phyloP scores from a whole-genome alignment of 1,139 yeast genomes.

The Casaregolazyma suthepensis region DNA sequence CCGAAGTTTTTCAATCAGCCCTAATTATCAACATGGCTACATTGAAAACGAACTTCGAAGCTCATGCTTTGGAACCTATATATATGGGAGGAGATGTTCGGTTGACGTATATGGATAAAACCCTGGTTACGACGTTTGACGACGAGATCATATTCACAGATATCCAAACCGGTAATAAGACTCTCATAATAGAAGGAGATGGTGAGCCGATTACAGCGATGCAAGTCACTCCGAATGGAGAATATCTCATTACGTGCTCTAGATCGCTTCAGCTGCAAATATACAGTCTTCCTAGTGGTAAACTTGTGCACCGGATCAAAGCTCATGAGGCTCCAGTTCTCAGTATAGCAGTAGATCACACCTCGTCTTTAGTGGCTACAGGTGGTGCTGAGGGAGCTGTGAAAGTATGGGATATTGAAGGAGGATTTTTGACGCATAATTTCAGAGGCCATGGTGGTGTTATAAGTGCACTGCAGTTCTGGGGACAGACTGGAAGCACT shows the following conservation, averaged over 20 bases:
- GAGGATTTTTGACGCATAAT: slow-evolving; percentile 83
- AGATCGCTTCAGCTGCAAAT: slow-evolving; percentile 79
- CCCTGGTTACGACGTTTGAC: slow-evolving; percentile 81
- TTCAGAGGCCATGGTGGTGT: slow-evolving; percentile 95
- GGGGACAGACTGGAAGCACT: slow-evolving; percentile 52
- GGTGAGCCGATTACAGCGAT: slow-evolving; percentile 77
- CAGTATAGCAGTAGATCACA: slow-evolving; percentile 67
- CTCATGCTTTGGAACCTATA: slow-evolving; percentile 58
- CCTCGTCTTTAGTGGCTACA: slow-evolving; percentile 81
- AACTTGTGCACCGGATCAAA: slow-evolving; percentile 35
- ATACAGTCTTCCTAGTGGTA: slow-evolving; percentile 39
- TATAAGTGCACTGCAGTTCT: slow-evolving; percentile 67
- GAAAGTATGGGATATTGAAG: slow-evolving; percentile 87
- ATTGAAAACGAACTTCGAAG: slow-evolving; percentile 38
- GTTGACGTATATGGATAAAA: slow-evolving; percentile 51
- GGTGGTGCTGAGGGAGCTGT: slow-evolving; percentile 95
- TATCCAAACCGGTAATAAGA: slow-evolving; percentile 47
- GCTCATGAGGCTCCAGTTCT: slow-evolving; percentile 71
- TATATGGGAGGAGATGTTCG: slow-evolving; percentile 84
- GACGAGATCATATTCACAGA: slow-evolving; percentile 63
- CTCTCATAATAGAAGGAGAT: slow-evolving; percentile 74
- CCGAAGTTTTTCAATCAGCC: background rate
- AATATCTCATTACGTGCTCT: slow-evolving; percentile 62
- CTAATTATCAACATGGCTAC: slow-evolving; percentile 5
- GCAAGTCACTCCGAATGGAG: slow-evolving; percentile 70